Evolutionary conservation across 75 land plant species (phyloP).

Genomic region (Cupressus sempervirens): DNA sequence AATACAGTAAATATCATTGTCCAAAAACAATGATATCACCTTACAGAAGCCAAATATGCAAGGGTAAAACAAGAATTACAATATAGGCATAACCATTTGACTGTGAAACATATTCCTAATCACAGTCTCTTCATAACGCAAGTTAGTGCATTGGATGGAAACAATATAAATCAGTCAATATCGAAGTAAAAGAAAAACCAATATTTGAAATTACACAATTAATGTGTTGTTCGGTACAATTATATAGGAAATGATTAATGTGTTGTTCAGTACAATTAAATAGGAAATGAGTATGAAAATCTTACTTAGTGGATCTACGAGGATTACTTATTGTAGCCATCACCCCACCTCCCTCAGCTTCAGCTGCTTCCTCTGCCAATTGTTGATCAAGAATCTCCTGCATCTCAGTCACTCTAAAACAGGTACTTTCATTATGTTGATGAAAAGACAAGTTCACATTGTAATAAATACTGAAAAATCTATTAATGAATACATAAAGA

Average conservation of each 20-base stretch:
- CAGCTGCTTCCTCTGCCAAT: constrained; percentile 98
- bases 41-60: neutral
- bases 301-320: constrained; percentile 56
- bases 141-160: neutral
- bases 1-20: neutral
- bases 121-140: neutral
- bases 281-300: neutral
- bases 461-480: neutral
- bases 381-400: constrained; percentile 99
- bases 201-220: neutral
- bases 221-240: neutral
- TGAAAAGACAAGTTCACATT: neutral
- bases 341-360: constrained; percentile 87
- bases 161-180: neutral
- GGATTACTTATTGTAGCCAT: constrained; percentile 70
- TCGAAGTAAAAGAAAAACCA: neutral
- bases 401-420: constrained; percentile 89
- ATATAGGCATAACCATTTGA: neutral
- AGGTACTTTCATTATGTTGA: neutral
- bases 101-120: neutral
- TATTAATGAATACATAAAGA: neutral
- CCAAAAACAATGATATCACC: neutral
- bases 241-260: neutral
- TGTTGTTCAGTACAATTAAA: neutral
- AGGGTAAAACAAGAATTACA: neutral